Base-by-base conservation (phyloP, 2,329 filamentous ascomycete species). In the Fusarium stilboides region DNA sequence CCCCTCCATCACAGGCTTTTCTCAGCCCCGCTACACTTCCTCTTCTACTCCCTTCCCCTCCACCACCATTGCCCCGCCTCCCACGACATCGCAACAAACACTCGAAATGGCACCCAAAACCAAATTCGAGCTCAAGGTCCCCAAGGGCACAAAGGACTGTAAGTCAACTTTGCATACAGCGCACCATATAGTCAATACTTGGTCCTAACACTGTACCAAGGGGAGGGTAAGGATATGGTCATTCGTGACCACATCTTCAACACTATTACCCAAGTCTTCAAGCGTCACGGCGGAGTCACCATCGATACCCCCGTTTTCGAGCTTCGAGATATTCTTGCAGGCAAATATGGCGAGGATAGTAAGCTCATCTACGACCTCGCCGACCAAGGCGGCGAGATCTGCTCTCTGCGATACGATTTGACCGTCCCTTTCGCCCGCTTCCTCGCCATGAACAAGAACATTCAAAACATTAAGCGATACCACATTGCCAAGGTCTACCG, bases 341-440 rank as follows among this genome's bases (percentile, higher is more conserved):
- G 93, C 65, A 97, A 97, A 84, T 97, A 97, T 83, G 94, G 94
- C 78, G 94, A 97, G 83, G 94, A 97, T 80, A 93, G 91, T 76
- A 95, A 95, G 80, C 90, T 97, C 79, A 97, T 97, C 81, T 97
- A 97, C 82, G 92, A 97, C 78, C 77, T 96, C 69, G 90, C 92
- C 76, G 93, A 97, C 77, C 94, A 97, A 79, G 93, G 94, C 74
- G 93, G 94, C 69, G 94, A 97, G 83, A 73, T 81, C 54, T 80
- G 78, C 75, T 94, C 93, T 22, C 85, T 97, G 66, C 89, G 94
- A 75, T 97, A 96, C 81, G 94, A 97, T 77, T 82, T 97, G 72
- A 97, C 94, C 2, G 94, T 97, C 13, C 94, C 94, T 33, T 96
- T 97, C 77, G 94, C 95, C 66, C 90, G 94, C 76, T 98, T 92